These are phyloP conservation scores for Trametes punicea DNA, from an alignment of 768 basidiomycete species.

Conservation along the genomic window DNA sequence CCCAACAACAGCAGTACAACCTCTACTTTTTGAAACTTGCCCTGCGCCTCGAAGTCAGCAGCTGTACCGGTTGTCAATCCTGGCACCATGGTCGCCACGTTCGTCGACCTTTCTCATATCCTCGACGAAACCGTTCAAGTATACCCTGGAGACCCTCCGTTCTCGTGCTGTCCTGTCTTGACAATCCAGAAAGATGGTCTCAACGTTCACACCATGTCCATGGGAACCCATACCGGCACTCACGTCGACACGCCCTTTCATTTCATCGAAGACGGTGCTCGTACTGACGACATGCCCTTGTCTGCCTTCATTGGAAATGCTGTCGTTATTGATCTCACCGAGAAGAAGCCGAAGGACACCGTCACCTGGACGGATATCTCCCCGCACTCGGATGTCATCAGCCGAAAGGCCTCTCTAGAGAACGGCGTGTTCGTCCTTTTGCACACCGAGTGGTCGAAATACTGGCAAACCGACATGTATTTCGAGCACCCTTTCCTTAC, in stretches of 20 bases:
- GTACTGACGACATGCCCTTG: constrained; percentile 56
- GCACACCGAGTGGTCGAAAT: constrained; percentile 57
- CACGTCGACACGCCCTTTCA: constrained; percentile 79
- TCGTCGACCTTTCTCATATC: constrained; percentile 54
- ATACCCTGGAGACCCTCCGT: constrained; percentile 57
- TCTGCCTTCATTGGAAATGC: constrained; percentile 46
- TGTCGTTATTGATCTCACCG: constrained; percentile 48
- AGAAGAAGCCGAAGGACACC: constrained; percentile 5
- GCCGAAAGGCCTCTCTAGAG: constrained; percentile 5
- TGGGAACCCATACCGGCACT: constrained; percentile 73
- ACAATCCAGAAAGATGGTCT: constrained; percentile 47
- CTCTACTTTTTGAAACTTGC: no score
- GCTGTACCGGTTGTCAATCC: background rate
- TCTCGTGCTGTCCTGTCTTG: constrained; percentile 38
- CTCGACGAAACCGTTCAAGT: constrained; percentile 42
- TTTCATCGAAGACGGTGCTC: constrained; percentile 53
- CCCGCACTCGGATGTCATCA: constrained; percentile 35
- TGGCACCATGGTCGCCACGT: background rate
- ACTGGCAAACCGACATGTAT: constrained; percentile 50
- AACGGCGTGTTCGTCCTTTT: constrained; percentile 48
- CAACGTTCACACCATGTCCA: constrained; percentile 45
- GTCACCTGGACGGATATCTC: constrained; percentile 22
- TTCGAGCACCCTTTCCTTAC: constrained; percentile 62
- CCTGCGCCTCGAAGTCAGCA: no score
- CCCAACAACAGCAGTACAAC: no score